Base-by-base conservation (phyloP, 2,329 filamentous ascomycete species). In the Clarireedia paspali region DNA sequence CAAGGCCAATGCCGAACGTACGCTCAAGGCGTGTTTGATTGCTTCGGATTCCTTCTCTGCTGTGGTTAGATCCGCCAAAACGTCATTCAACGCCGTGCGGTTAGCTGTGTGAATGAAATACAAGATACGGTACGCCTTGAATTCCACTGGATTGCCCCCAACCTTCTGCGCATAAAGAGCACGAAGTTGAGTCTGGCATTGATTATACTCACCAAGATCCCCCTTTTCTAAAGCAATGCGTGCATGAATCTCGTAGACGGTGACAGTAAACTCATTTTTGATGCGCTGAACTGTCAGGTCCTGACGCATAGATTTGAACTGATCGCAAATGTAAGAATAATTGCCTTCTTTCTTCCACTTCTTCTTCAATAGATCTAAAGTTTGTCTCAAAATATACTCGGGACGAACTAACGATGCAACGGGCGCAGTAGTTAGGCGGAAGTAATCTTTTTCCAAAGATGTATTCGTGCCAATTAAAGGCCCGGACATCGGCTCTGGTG, bases 161-260 rank as follows among this genome's bases (percentile, higher is more conserved):
- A 96, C 77, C 64, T 89, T 88, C 75, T 89, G 83, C 72, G 83
- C 83, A 75, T 99, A 97, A 68, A 99, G 78, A 63, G 88, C 90
- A 73, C 90, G 89, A 70, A 99, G 80, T 77, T 99, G 94, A 68
- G 94, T 97, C 78, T 99, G 94, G 75, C 94, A 99, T 81, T 99
- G 94, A 78, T 99, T 99, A 94, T 99, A 99, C 94, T 99, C 94
- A 99, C 94, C 92, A 78, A 97, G 83, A 79, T 99, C 94, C 75
- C 89, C 91, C 81, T 95, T 96, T 75, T 99, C 92, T 73, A 99
- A 79, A 64, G 94, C 94, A 74, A 99, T 97, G 59, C 94, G 87
- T 62, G 92, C 94, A 75, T 99, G 94, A 60, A 92, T 95, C 75
- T 99, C 94, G 74, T 99, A 99, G 48, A 96, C 94, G 60, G 82